Conservation (phyloP, 345 rosid genomes). For the Raphanus sativus region DNA sequence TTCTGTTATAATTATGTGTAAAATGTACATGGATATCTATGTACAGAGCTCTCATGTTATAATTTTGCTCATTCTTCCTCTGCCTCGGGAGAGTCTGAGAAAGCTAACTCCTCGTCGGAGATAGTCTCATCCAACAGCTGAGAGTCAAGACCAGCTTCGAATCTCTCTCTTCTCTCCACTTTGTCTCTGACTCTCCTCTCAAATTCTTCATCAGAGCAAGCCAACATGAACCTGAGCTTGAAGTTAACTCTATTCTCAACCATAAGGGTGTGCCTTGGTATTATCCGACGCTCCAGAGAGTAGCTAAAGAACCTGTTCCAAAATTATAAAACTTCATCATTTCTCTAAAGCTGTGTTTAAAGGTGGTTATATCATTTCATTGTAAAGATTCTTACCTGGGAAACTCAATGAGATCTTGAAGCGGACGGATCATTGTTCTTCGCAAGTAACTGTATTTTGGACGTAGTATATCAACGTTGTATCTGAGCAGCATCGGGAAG, state of each 20-base stretch:
- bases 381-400: constrained; percentile 54
- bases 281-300: constrained; percentile 75
- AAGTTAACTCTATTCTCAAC: constrained; percentile 75
- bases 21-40: neutral
- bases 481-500: constrained; percentile 83
- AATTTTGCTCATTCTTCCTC: constrained; percentile 2
- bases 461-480: constrained; percentile 66
- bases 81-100: constrained; percentile 10
- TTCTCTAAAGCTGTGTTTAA: neutral
- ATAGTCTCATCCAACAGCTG: constrained; percentile 3
- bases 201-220: constrained; percentile 68
- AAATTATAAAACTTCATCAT: neutral
- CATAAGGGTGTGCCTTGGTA: constrained; percentile 71
- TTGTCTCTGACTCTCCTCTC: constrained; percentile 54
- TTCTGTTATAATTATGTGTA: neutral
- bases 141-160: constrained; percentile 47
- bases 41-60: constrained; percentile 3
- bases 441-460: constrained; percentile 82
- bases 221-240: constrained; percentile 76
- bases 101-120: neutral
- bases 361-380: neutral
- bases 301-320: constrained; percentile 81
- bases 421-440: constrained; percentile 80
- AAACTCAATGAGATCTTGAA: constrained; percentile 81
- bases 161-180: constrained; percentile 60